Percentiles rank a stretch among this genome's conserved stretches.
phyloP scores from a whole-genome alignment of 306 rosid genomes.

The Quercus robur region DNA sequence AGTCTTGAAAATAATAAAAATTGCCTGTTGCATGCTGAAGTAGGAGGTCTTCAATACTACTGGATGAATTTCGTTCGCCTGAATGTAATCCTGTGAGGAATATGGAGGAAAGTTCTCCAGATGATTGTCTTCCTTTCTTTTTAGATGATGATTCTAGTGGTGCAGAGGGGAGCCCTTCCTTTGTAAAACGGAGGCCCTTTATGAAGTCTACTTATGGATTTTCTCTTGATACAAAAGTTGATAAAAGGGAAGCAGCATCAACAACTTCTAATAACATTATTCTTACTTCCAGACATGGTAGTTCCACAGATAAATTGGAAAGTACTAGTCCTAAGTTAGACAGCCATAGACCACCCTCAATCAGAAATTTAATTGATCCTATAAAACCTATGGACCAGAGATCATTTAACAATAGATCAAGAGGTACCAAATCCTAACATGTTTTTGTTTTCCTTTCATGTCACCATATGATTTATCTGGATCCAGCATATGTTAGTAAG shows the following conservation, averaged over 20 bases:
- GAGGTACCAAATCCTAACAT: conserved; percentile 41
- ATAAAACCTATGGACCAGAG: conserved; percentile 40
- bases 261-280: conserved; percentile 34
- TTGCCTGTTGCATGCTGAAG: conserved; percentile 37
- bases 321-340: conserved; percentile 39
- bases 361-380: conserved; percentile 41
- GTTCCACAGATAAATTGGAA: conserved; percentile 45
- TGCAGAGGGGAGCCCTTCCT: conserved; percentile 73
- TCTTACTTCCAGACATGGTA: conserved; percentile 39
- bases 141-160: conserved; percentile 86
- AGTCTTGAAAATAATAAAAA: conserved; percentile 16
- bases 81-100: conserved; percentile 44
- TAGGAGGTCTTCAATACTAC: conserved; percentile 51
- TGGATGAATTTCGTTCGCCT: conserved; percentile 47
- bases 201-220: conserved; percentile 81
- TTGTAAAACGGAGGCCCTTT: conserved; percentile 52
- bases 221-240: conserved; percentile 53
- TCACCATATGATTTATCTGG: conserved; percentile 17
- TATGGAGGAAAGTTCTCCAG: conserved; percentile 67
- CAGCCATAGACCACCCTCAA: conserved; percentile 40
- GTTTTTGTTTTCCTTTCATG: conserved; percentile 13
- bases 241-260: conserved; percentile 47
- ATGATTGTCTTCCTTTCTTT: conserved; percentile 82
- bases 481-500: conserved; percentile 15
- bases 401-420: conserved; percentile 38